A percentile compares a stretch with the other conserved stretches of the same genome.
Evolutionary conservation across 202 grass and related monocot species (phyloP).

Genomic region (Zoysia matrella): DNA sequence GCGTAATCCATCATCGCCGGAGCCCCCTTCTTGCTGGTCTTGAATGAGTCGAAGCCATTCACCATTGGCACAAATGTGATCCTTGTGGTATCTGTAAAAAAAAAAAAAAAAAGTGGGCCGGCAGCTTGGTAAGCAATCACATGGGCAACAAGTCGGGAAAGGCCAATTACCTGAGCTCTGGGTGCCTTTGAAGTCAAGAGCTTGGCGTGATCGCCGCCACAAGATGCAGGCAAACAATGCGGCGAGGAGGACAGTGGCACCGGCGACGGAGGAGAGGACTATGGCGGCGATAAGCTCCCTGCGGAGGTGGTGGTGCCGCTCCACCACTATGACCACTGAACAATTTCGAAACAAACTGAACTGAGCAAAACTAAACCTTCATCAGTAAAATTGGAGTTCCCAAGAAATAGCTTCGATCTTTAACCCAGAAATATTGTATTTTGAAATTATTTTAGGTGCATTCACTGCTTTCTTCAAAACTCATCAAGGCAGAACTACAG

Average conservation of each 20-base stretch:
- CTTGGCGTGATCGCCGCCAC: slow-evolving; percentile 56
- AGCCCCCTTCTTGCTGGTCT: slow-evolving; percentile 69
- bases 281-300: slow-evolving; percentile 63
- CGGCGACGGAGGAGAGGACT: slow-evolving; percentile 60
- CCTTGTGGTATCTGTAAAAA: slow-evolving; percentile 55
- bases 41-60: slow-evolving; percentile 82
- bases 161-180: slow-evolving; percentile 63
- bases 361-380: too few relatives aligned
- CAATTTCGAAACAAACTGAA: not conserved
- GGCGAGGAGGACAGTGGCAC: slow-evolving; percentile 43
- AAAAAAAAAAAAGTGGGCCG: slow-evolving; percentile 9
- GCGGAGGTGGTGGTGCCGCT: slow-evolving; percentile 51
- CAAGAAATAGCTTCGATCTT: not conserved
- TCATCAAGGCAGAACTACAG: too few relatives aligned
- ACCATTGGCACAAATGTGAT: slow-evolving; percentile 71
- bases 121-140: slow-evolving; percentile 5
- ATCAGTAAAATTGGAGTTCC: not conserved
- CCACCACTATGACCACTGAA: slow-evolving; percentile 40
- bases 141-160: slow-evolving; percentile 25
- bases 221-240: slow-evolving; percentile 57
- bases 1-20: slow-evolving; percentile 67
- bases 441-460: not conserved
- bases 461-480: not conserved
- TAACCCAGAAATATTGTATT: not conserved
- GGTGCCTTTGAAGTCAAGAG: slow-evolving; percentile 52